phyloP scores from a whole-genome alignment of 768 basidiomycete species.

The Pleurotus cornucopiae region DNA sequence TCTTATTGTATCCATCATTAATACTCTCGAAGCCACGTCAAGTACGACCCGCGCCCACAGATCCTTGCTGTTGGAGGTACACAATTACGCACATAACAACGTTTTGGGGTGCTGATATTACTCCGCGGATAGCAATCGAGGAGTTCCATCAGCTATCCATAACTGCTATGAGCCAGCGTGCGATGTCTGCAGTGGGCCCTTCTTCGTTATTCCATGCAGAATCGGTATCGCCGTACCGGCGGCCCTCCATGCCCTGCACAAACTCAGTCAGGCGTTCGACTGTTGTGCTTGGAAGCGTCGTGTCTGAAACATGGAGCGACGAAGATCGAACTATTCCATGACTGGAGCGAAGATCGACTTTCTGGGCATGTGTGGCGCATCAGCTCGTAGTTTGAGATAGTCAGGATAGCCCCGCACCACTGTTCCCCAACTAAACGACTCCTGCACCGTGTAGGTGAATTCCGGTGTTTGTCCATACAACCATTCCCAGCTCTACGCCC shows the following conservation, averaged over 20 bases:
- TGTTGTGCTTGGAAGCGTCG: neutral
- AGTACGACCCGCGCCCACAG: too few relatives aligned
- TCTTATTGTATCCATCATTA: neutral
- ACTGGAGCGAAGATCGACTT: conserved; percentile 49
- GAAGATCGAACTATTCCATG: conserved; percentile 63
- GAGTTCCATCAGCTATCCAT: conserved; percentile 6
- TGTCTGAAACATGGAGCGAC: conserved; percentile 22
- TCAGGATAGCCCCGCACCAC: conserved; percentile 29
- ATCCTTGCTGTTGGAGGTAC: too few relatives aligned
- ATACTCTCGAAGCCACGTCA: too few relatives aligned
- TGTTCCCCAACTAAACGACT: conserved; percentile 48
- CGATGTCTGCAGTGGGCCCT: neutral
- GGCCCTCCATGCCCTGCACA: conserved; percentile 1
- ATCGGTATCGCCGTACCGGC: conserved; percentile 12
- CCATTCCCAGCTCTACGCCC: conserved; percentile 87
- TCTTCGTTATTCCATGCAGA: neutral
- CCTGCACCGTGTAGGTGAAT: conserved; percentile 61
- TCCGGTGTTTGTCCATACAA: conserved; percentile 90
- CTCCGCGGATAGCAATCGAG: neutral
- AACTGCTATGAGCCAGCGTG: conserved; percentile 5
- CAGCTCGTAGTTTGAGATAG: neutral
- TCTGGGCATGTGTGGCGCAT: conserved; percentile 23
- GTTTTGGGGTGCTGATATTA: too few relatives aligned
- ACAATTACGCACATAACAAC: too few relatives aligned
- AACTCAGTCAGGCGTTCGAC: neutral